phyloP scores from a whole-genome alignment of 345 rosid species.

The Crucihimalaya himalaica region DNA sequence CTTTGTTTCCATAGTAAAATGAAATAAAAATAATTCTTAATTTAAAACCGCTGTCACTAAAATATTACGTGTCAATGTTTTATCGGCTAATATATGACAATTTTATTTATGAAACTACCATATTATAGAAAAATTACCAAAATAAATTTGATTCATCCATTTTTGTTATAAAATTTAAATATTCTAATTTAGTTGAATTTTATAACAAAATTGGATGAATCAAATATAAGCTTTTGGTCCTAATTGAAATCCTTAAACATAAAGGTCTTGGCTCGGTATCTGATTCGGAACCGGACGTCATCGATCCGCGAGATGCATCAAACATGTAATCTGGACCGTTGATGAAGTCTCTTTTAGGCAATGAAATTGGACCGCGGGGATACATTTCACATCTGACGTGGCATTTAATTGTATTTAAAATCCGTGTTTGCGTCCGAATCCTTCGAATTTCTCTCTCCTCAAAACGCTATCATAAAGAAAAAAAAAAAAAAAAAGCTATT shows the following conservation, averaged over 20 bases:
- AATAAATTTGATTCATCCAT: background rate
- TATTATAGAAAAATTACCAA: background rate
- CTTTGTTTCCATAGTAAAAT: background rate
- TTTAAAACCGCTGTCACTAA: background rate
- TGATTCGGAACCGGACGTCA: conserved; percentile 17
- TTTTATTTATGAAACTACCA: background rate
- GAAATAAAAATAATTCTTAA: too few species aligned
- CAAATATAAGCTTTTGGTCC: background rate
- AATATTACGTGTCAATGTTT: background rate
- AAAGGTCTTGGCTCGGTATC: background rate
- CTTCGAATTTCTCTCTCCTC: conserved; percentile 59
- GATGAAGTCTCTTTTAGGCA: background rate
- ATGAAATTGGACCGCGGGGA: conserved; percentile 10
- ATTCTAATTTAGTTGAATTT: background rate
- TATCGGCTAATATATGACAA: background rate
- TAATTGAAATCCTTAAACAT: background rate
- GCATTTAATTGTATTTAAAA: conserved; percentile 66
- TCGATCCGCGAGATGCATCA: conserved; percentile 35
- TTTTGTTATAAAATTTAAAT: background rate
- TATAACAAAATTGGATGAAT: too few species aligned
- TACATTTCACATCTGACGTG: conserved; percentile 39
- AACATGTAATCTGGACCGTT: conserved; percentile 16
- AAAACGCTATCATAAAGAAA: conserved; percentile 20
- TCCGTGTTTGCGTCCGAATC: conserved; percentile 50
- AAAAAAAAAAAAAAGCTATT: conserved; percentile 18